These are phyloP conservation scores for Talaromyces wortmannii DNA, from an alignment of 495 filamentous ascomycete genomes.

Conservation along the genomic window DNA sequence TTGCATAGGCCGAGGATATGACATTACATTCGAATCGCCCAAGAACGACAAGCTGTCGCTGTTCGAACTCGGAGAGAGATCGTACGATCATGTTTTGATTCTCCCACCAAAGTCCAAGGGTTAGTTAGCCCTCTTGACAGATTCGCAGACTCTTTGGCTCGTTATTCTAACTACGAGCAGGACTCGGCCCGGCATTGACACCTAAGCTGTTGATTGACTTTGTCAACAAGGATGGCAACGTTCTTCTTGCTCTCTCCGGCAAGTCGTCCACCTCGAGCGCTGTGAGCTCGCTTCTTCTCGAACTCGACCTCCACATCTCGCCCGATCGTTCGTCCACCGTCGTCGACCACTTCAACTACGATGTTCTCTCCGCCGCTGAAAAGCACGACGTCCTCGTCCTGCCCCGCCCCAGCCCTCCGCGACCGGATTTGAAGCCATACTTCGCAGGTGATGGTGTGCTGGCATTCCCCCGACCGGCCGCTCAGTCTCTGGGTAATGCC, in stretches of 20 bases:
- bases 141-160: neutral
- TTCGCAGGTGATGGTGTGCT: conserved; percentile 66
- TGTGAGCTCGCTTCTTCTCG: conserved; percentile 77
- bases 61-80: conserved; percentile 79
- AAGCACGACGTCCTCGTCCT: conserved; percentile 86
- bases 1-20: conserved; percentile 69
- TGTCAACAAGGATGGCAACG: conserved; percentile 84
- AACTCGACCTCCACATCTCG: conserved; percentile 89
- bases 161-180: conserved; percentile 27
- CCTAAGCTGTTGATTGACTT: conserved; percentile 86
- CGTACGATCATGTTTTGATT: conserved; percentile 85
- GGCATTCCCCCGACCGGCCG: conserved; percentile 73
- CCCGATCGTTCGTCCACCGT: conserved; percentile 73
- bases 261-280: conserved; percentile 65
- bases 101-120: conserved; percentile 86
- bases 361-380: conserved; percentile 64
- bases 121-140: conserved; percentile 21
- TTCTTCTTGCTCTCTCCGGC: conserved; percentile 80
- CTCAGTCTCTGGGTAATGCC: conserved; percentile 71
- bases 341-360: conserved; percentile 95
- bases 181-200: conserved; percentile 80
- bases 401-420: conserved; percentile 51
- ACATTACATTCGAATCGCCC: conserved; percentile 72
- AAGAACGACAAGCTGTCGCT: conserved; percentile 77
- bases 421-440: conserved; percentile 68